Base-by-base conservation (phyloP, 371 early-diverging fungal genomes). In the Mucor indicus region DNA sequence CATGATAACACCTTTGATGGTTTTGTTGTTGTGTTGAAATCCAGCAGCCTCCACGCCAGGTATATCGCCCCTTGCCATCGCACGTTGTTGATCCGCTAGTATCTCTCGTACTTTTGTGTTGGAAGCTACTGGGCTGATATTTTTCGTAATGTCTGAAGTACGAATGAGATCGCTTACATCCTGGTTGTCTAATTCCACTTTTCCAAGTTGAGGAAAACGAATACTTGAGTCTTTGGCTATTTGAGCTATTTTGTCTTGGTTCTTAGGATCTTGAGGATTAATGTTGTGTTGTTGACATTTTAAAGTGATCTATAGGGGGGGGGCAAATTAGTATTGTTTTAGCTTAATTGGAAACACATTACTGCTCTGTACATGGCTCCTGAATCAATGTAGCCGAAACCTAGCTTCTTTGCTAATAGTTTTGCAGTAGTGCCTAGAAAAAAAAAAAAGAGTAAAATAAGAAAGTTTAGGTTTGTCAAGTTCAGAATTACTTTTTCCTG, bases 321-420 rank as follows among this genome's bases (percentile, higher is more conserved):
- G 16, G 17, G 13, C 2, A 38, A 8, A 22, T 17, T 10, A 6
- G 20, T 13, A 13, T 29, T 23, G 35, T 11, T 33, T 12, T 44
- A 8, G 30, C 12, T 12, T 29, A 8, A 29, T 12, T 12, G 12
- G 6, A 29, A 12, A 8, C n/a, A 4, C 9, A 9, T 75, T 71
- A 77, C 87, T 38, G 77, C 79, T 50, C 77, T 75, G 69, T 77
- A 83, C 64, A 84, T 79, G 29, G 81, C 79, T 41, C 80, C 96
- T 1, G 94, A 86, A 62, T 95, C 93, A 50, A 95, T 79, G 54
- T 91, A 91, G 10, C 77, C 72, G 52, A 88, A 91, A 2, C 85
- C 84, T 3, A 95, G 75, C 40, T 63, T 69, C 32, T 75, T 75
- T 10, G 93, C 92, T 5, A 93, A 67, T 32, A 75, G 44, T 56